These are phyloP conservation scores for Yarrowia osloensis DNA, from an alignment of 805 yeast genomes.

Conservation along the genomic window DNA sequence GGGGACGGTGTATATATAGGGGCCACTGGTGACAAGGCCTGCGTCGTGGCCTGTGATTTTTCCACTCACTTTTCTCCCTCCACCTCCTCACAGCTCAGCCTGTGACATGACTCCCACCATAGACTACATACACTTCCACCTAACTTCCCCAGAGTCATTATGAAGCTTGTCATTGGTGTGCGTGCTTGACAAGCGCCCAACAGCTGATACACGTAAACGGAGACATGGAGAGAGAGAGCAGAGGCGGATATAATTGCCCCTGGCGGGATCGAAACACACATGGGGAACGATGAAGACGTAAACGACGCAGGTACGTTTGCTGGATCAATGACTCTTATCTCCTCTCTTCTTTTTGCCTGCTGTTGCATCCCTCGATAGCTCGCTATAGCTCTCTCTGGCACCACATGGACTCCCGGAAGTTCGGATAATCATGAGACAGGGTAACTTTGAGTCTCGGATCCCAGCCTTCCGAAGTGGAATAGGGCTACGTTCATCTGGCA, in stretches of 20 bases:
- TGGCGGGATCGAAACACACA: not conserved
- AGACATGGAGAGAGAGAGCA: not conserved
- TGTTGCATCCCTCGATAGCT: not conserved
- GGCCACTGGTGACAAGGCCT: too few species aligned
- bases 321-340: too few species aligned
- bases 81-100: not conserved
- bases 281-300: not conserved
- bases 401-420: conserved; percentile 7
- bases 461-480: conserved; percentile 27
- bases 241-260: conserved; percentile 20
- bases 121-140: not conserved
- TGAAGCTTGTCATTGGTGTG: conserved; percentile 25
- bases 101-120: not conserved
- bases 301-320: not conserved
- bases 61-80: not conserved
- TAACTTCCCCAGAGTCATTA: conserved; percentile 26
- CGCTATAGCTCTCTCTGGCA: not conserved
- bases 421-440: conserved; percentile 28
- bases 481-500: conserved; percentile 9
- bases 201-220: not conserved
- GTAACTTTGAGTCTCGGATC: conserved; percentile 25
- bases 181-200: conserved; percentile 4
- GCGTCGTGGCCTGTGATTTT: not conserved
- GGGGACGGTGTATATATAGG: not conserved
- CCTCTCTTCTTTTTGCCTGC: not conserved